Conservation (phyloP, 2,329 filamentous ascomycete genomes). For the Shiraia sp. region DNA sequence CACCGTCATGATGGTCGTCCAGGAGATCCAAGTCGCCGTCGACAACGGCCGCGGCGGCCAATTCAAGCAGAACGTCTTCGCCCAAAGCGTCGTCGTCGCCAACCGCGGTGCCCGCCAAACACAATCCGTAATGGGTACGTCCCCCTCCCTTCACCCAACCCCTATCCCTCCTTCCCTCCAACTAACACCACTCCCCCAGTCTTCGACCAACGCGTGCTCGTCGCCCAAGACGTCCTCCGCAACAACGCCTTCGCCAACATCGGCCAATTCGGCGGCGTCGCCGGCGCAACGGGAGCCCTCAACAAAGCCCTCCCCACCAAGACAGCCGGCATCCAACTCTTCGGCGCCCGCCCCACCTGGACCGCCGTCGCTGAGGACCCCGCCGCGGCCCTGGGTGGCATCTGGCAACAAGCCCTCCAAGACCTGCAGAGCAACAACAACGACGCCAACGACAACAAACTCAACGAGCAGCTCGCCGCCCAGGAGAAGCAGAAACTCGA, state of each 20-base stretch:
- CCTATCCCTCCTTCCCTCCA: no score
- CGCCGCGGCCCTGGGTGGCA: conserved; percentile 29
- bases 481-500: conserved; percentile 25
- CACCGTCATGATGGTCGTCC: conserved; percentile 36
- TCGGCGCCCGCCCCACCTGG: conserved; percentile 34
- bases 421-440: conserved; percentile 29
- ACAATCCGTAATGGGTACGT: conserved; percentile 36
- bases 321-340: conserved; percentile 31
- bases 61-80: conserved; percentile 33
- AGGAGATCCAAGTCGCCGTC: conserved; percentile 33
- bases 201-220: conserved; percentile 28
- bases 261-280: conserved; percentile 15
- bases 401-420: conserved; percentile 31
- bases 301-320: conserved; percentile 19
- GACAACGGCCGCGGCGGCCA: conserved; percentile 28
- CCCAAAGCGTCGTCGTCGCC: conserved; percentile 31
- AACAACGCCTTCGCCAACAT: conserved; percentile 16
- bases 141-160: no score
- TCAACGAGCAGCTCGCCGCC: conserved; percentile 24
- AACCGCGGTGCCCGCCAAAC: conserved; percentile 30
- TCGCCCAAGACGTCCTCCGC: conserved; percentile 32
- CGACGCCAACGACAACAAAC: conserved; percentile 24
- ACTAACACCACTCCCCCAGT: no score
- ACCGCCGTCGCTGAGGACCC: conserved; percentile 28
- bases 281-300: conserved; percentile 13